Conservation (phyloP, 345 rosid species). For the Atalantia buxifolia region DNA sequence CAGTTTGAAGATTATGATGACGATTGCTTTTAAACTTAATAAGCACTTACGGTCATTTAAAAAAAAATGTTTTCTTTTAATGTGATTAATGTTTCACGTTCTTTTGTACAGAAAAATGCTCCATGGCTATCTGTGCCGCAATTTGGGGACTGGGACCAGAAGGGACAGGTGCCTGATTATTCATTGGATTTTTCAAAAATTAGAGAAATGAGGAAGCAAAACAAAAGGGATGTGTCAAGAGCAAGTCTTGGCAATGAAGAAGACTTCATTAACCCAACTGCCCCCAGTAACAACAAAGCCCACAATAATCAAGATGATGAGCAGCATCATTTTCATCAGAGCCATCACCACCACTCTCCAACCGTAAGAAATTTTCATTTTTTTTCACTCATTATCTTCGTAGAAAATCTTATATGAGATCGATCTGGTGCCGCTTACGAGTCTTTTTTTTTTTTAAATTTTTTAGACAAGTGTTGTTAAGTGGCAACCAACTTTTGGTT, state of each 20-base stretch:
- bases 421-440: accelerated
- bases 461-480: background rate
- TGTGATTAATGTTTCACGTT: background rate
- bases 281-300: constrained; percentile 31
- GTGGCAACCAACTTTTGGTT: background rate
- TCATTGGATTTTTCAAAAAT: constrained; percentile 88
- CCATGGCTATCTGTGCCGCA: constrained; percentile 97
- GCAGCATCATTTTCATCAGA: constrained; percentile 32
- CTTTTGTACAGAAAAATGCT: constrained; percentile 45
- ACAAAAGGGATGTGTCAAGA: constrained; percentile 84
- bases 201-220: constrained; percentile 92
- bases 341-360: constrained; percentile 53
- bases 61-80: background rate
- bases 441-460: background rate
- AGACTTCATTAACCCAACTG: constrained; percentile 63
- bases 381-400: background rate
- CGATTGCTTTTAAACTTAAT: background rate
- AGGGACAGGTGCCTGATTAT: constrained; percentile 87
- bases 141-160: constrained; percentile 97
- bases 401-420: background rate
- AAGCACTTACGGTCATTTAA: background rate
- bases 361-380: constrained; percentile 39
- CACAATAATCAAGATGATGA: constrained; percentile 19
- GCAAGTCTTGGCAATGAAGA: constrained; percentile 95
- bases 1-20: background rate